Conservation (phyloP, 495 filamentous ascomycete genomes). For the Tuber magnatum region DNA sequence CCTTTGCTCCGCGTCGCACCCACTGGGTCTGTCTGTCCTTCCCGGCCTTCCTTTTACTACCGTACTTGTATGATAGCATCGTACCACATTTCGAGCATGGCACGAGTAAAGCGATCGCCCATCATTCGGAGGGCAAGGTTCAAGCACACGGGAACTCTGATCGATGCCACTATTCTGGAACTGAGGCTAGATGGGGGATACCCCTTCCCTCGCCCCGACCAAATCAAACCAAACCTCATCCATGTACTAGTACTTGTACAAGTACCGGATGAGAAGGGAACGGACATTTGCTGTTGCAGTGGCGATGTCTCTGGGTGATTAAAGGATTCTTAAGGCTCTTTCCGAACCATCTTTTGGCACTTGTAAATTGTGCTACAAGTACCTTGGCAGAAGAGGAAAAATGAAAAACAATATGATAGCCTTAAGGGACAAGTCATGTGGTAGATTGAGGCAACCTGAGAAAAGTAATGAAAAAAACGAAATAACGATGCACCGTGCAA, state of each 20-base stretch:
- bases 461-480: neutral
- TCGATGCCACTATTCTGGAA: neutral
- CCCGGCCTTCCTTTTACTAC: neutral
- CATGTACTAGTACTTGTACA: too few species aligned
- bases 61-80: too few species aligned
- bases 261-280: neutral
- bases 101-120: neutral
- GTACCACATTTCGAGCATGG: neutral
- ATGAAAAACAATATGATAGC: neutral
- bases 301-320: neutral
- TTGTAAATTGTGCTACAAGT: neutral
- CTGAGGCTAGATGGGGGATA: neutral
- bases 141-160: neutral
- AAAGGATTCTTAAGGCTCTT: neutral
- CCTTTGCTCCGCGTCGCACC: neutral
- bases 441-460: neutral
- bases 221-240: neutral
- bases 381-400: neutral
- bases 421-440: neutral
- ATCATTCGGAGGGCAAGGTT: neutral
- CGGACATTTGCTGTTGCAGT: neutral
- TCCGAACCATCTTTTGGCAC: neutral
- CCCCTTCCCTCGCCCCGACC: neutral
- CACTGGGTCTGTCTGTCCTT: neutral
- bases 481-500: neutral